Percentiles rank a stretch among this genome's conserved stretches.
Conservation (phyloP, 208 protist species). For the Acanthamoeba castellanii region DNA sequence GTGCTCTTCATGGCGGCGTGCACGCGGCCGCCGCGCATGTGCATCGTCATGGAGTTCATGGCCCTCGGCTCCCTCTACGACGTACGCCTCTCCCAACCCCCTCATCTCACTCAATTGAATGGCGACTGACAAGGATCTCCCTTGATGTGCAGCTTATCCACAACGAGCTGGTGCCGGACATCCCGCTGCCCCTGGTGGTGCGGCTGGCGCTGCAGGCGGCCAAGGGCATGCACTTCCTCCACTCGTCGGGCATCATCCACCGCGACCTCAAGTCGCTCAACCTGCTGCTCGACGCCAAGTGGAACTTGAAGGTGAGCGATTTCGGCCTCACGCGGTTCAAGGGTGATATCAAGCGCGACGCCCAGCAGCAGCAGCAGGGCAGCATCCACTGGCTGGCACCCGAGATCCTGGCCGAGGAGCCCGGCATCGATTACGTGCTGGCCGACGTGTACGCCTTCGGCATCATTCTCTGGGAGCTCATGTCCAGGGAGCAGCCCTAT, state of each 20-base stretch:
- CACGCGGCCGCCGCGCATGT: not conserved
- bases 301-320: conserved; percentile 78
- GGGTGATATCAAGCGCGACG: not conserved
- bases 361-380: not conserved
- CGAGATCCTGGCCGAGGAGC: not conserved
- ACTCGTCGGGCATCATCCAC: conserved; percentile 78
- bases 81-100: not conserved
- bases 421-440: conserved; percentile 3
- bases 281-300: conserved; percentile 83
- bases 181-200: conserved; percentile 24
- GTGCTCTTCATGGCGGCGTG: conserved; percentile 53
- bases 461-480: conserved; percentile 72
- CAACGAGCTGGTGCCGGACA: conserved; percentile 5
- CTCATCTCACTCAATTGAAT: too few species aligned
- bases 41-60: conserved; percentile 42
- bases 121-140: too few species aligned
- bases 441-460: conserved; percentile 48
- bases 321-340: conserved; percentile 31
- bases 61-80: not conserved
- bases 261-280: conserved; percentile 80
- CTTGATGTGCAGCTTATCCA: not conserved
- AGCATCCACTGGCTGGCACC: conserved; percentile 19
- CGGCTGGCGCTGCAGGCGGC: conserved; percentile 7
- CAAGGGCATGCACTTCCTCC: conserved; percentile 74
- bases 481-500: not conserved